Evolutionary conservation across 768 basidiomycete genomes (phyloP).

Genomic region (Cyclocybe aegerita): DNA sequence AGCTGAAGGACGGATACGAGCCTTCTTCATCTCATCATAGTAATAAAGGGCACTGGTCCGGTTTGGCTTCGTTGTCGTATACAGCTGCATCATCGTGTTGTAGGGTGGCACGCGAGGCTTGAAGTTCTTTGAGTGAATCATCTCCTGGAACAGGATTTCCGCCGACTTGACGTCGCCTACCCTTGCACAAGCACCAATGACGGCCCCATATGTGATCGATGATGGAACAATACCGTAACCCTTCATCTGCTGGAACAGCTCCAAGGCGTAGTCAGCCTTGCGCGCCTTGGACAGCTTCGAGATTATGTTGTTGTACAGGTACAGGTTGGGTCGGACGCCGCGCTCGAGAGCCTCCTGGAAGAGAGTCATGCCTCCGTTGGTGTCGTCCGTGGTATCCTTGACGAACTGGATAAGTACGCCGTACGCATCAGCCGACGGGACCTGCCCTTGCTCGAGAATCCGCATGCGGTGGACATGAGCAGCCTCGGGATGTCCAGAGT

Average conservation of each 20-base stretch:
- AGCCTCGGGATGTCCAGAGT: slow-evolving; percentile 73
- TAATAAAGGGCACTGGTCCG: slow-evolving; percentile 75
- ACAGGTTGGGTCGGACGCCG: slow-evolving; percentile 77
- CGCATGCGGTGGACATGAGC: slow-evolving; percentile 81
- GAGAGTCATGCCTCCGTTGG: slow-evolving; percentile 79
- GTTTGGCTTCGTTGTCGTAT: slow-evolving; percentile 87
- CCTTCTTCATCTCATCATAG: slow-evolving; percentile 62
- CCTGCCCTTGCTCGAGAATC: slow-evolving; percentile 73
- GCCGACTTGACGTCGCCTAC: slow-evolving; percentile 87
- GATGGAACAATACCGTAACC: slow-evolving; percentile 56
- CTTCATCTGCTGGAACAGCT: slow-evolving; percentile 90
- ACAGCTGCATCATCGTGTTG: slow-evolving; percentile 99
- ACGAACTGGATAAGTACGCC: slow-evolving; percentile 84
- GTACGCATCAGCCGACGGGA: slow-evolving; percentile 88
- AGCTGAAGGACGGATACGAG: slow-evolving; percentile 70
- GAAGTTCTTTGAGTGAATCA: slow-evolving; percentile 72
- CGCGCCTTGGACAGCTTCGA: slow-evolving; percentile 93
- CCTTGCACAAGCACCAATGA: slow-evolving; percentile 91
- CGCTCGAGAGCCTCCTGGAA: slow-evolving; percentile 75
- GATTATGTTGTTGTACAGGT: slow-evolving; percentile 96
- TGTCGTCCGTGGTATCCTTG: slow-evolving; percentile 96
- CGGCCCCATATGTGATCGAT: slow-evolving; percentile 92
- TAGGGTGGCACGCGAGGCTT: slow-evolving; percentile 90
- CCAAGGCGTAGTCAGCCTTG: slow-evolving; percentile 86
- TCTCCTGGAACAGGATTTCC: slow-evolving; percentile 82